Evolutionary conservation across 176 grass and related monocot genomes (phyloP).

Genomic region (Stipa capillata): DNA sequence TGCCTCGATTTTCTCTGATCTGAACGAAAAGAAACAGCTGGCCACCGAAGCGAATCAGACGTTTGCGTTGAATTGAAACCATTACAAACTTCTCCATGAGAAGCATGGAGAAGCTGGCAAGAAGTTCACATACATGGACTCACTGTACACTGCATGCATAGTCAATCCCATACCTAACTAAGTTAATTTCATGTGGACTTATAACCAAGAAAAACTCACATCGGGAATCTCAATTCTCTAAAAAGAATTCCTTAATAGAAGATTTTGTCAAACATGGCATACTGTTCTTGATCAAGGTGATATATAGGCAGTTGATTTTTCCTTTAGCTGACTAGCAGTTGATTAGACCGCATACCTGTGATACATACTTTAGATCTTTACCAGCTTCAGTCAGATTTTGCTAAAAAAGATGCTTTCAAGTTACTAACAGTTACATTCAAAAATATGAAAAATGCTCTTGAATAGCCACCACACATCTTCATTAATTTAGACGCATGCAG

Average conservation of each 20-base stretch:
- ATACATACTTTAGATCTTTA: background rate
- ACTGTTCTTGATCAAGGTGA: background rate
- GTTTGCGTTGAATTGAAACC: background rate
- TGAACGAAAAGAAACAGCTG: background rate
- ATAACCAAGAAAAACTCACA: background rate
- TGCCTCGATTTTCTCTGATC: background rate
- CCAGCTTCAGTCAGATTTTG: background rate
- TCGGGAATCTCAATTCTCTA: background rate
- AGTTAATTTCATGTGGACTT: conserved; percentile 1
- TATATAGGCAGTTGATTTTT: background rate
- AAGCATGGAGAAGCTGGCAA: background rate
- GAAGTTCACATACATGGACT: background rate
- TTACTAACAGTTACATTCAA: background rate
- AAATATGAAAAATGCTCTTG: background rate
- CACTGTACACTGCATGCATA: too few species aligned
- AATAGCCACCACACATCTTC: background rate
- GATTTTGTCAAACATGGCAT: background rate
- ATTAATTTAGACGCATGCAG: background rate
- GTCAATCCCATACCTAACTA: background rate
- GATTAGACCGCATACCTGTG: background rate
- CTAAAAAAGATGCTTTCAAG: background rate
- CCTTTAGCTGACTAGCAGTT: too few species aligned
- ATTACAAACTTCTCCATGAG: background rate
- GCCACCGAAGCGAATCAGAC: background rate
- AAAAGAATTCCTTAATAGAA: background rate